Evolutionary conservation across 108 stramenopile genomes (phyloP), one percentile per base, ranked within the genome.

Genomic region (Cylindrotheca closterium): DNA sequence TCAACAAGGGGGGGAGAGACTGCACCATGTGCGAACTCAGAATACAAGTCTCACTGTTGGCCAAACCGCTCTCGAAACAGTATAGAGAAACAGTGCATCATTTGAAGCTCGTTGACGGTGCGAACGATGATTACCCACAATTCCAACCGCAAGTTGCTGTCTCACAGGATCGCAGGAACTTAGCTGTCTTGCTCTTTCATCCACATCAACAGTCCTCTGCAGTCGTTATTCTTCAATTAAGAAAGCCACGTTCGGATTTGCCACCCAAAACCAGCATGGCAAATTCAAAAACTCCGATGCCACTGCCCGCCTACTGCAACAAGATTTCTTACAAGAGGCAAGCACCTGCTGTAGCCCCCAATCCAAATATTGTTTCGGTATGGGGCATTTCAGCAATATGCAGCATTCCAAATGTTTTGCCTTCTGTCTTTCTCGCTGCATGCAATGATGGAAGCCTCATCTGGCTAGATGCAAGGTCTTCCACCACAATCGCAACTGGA

Each of bases 31-130:
- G 58, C 5, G 71, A 72, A 29, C 55, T 72, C 24, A 60, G 71
- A 17, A 58, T 72, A 19, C 71, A 72, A 45, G 45, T 72, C 26
- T 72, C 71, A 17, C 63, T 57, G 17, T 15, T 72, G 63, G 29
- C 49, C 2, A 19, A 45, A 17, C 49, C 71, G 0, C 33, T 72
- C 7, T 72, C 71, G 1, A n/a, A 46, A 0, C 42, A 49, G 12
- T 72, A 58, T 55, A 17, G 71, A 57, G 71, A 72, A 42, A 72
- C 71, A 4, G 57, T 0, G 4, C 62, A 72, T 65, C 71, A 72
- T 18, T 29, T 72, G 27, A 56, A 57, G 55, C 55, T 72, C 30
- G 3, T 72, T 58, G 63, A 58, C 48, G 55, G 47, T 26, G 62
- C 51, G 5, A 25, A 57, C 32, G 27, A 59, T n/a, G 45, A 56